A percentile compares a stretch with the other conserved stretches of the same genome.
phyloP scores from a whole-genome alignment of 2,329 filamentous ascomycete species.

The Tolypocladium sp. region DNA sequence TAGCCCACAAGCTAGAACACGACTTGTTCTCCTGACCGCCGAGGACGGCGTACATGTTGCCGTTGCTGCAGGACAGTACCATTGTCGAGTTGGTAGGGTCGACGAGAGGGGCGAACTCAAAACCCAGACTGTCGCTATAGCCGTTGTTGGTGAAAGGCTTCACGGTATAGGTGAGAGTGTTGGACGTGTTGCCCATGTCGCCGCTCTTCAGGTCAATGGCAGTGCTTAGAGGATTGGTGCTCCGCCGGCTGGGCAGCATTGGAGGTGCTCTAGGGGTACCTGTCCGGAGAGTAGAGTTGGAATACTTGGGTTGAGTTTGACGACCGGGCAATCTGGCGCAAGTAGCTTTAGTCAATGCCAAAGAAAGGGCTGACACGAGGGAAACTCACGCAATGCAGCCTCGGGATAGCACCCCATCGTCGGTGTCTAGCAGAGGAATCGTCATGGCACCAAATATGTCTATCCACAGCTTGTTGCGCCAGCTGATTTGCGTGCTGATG shows the following conservation, averaged over 20 bases:
- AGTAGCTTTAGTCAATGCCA: background rate
- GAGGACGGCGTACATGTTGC: constrained; percentile 21
- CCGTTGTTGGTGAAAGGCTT: background rate
- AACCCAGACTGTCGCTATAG: constrained; percentile 11
- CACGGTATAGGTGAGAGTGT: background rate
- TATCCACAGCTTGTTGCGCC: constrained; percentile 15
- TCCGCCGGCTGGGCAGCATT: background rate
- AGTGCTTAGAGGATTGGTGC: background rate
- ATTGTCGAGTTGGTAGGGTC: constrained; percentile 9
- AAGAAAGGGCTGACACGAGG: too few relatives aligned
- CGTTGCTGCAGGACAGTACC: constrained; percentile 21
- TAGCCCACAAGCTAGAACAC: constrained; percentile 15
- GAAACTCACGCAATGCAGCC: constrained; percentile 14
- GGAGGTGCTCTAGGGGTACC: background rate
- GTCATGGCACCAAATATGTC: constrained; percentile 8
- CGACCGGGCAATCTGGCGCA: background rate
- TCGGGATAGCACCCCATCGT: constrained; percentile 9
- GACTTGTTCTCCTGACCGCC: constrained; percentile 8
- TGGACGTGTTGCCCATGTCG: background rate
- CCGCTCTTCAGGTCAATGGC: background rate
- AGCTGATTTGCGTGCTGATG: constrained; percentile 15
- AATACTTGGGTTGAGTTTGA: background rate
- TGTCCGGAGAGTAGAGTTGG: background rate
- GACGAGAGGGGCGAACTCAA: constrained; percentile 11
- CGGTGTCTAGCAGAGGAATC: constrained; percentile 12